Base-by-base conservation (phyloP, 73 alveolate species). In the Paramecium pentaurelia region DNA sequence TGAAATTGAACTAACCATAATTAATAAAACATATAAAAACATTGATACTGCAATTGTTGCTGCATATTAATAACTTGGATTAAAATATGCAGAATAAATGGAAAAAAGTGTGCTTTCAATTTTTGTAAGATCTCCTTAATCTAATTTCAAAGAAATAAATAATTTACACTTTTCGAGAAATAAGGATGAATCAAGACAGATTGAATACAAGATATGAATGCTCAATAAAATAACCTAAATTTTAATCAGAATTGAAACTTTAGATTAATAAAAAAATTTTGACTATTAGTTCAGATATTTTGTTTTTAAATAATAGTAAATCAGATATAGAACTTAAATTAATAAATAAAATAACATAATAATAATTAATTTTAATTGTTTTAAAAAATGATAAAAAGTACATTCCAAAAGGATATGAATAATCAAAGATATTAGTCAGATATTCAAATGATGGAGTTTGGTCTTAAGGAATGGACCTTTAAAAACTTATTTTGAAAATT, bases 331-430 rank as follows among this genome's bases (percentile, higher is more conserved):
- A 80, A 80, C 11, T 80, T 10, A 80, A 45, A 10, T 25, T 80
- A 9, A 14, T 44, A 8, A 27, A 80, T 45, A 42, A 49, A 80
- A 11, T 32, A 8, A 36, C 75, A 11, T 28, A 80, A 80, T 45
- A 27, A 20, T 80, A 80, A n/a, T 45, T 38, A n/a, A 47, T 10
- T 11, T 27, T 80, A 44, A 14, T 45, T 20, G 58, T 80, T 44
- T 2, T 8, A 36, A 9, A 9, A n/a, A 64, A 47, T 47, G 38
- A 80, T 5, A 4, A 80, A 40, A 27, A 20, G n/a, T 80, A 27
- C 32, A 25, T 80, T 42, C 91, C 91, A 3, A 12, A 45, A 25
- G 91, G 91, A 8, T 45, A 44, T 80, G 91, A 80, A 80, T 45
- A 42, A 47, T 34, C 91, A 2, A 14, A 20, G 25, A 11, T 80